Evolutionary conservation across 1,284 basidiomycete species (phyloP).

Genomic region (Apiotrichum gamsii): DNA sequence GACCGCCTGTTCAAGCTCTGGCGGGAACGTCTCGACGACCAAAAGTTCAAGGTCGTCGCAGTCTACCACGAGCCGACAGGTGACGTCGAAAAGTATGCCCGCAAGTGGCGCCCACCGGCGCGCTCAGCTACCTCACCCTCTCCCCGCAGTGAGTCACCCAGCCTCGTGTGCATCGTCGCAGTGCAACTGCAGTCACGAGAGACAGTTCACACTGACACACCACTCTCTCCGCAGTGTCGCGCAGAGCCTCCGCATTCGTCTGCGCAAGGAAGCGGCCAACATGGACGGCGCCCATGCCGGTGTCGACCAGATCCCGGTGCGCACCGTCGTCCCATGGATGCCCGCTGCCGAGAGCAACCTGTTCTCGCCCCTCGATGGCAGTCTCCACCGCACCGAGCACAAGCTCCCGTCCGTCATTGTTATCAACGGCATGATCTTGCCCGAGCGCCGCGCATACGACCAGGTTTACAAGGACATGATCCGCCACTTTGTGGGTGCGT

Average conservation of each 20-base stretch:
- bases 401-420: background rate
- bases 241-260: background rate
- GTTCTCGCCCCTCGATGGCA: background rate
- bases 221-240: no score
- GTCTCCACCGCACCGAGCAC: background rate
- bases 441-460: background rate
- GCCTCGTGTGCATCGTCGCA: no score
- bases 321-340: slow-evolving; percentile 3
- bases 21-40: background rate
- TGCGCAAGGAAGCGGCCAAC: background rate
- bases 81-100: background rate
- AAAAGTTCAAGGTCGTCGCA: slow-evolving; percentile 1
- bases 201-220: no score
- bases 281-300: background rate
- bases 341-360: background rate
- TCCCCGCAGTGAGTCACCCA: background rate
- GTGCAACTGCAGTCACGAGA: no score
- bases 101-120: background rate
- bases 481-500: no score
- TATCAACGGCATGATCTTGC: slow-evolving; percentile 4
- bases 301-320: background rate
- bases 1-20: background rate
- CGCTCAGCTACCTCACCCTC: background rate
- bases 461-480: background rate
- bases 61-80: slow-evolving; percentile 3